Conservation (phyloP, 768 basidiomycete genomes). For the Suillus clintonianus region DNA sequence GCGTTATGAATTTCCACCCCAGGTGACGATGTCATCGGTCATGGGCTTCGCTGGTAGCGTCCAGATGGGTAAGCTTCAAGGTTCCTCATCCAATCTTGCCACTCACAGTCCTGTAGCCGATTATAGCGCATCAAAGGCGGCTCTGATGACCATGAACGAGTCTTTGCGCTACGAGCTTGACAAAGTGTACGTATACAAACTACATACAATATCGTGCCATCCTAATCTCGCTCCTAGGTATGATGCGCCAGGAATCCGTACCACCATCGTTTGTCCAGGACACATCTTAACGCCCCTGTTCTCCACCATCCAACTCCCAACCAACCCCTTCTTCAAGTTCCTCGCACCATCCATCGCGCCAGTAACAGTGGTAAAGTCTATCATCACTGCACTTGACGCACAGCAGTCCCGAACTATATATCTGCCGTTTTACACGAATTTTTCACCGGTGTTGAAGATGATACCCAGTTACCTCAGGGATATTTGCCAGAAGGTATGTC, state of each 20-base stretch:
- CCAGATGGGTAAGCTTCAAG: slow-evolving; percentile 64
- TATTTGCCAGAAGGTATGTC: slow-evolving; percentile 70
- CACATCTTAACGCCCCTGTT: slow-evolving; percentile 83
- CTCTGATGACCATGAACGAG: slow-evolving; percentile 78
- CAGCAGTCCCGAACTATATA: slow-evolving; percentile 72
- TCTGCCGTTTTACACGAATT: slow-evolving; percentile 73
- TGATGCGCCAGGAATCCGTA: slow-evolving; percentile 75
- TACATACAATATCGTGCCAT: slow-evolving; percentile 1
- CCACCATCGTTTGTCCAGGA: slow-evolving; percentile 82
- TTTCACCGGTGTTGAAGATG: slow-evolving; percentile 53
- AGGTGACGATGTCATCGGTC: slow-evolving; percentile 81
- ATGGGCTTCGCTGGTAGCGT: slow-evolving; percentile 71
- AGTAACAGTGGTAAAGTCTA: slow-evolving; percentile 72
- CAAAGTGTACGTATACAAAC: slow-evolving; percentile 49
- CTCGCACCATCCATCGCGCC: slow-evolving; percentile 76
- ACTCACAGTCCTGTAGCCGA: slow-evolving; percentile 53
- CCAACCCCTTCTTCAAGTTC: slow-evolving; percentile 60
- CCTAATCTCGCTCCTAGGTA: slow-evolving; percentile 46
- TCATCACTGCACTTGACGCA: slow-evolving; percentile 81
- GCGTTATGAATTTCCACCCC: slow-evolving; percentile 16
- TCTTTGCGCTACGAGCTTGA: slow-evolving; percentile 89
- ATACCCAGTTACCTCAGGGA: slow-evolving; percentile 78
- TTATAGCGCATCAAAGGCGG: slow-evolving; percentile 92
- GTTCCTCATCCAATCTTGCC: background rate
- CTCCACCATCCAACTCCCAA: slow-evolving; percentile 53